A percentile compares a stretch with the other conserved stretches of the same genome.
These are phyloP conservation scores for Penicillium angulare DNA, from an alignment of 495 filamentous ascomycete genomes.

Conservation along the genomic window DNA sequence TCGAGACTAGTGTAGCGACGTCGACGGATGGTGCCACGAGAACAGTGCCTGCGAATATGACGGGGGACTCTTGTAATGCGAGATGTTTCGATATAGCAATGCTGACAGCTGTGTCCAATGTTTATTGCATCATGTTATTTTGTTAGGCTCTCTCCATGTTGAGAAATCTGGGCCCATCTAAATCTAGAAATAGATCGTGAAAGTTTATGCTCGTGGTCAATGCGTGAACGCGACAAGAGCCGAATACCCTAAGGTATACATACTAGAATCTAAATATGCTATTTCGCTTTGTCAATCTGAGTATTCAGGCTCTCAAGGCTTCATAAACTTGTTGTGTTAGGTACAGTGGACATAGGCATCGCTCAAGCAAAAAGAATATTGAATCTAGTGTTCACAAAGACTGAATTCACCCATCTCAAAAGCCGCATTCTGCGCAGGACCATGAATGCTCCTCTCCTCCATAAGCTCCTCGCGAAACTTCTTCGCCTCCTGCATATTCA, in stretches of 20 bases:
- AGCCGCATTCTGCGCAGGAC: constrained; percentile 8
- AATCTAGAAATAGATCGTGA: too few species aligned
- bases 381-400: constrained; percentile 30
- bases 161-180: too few species aligned
- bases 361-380: background rate
- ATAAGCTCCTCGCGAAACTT: constrained; percentile 47
- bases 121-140: too few species aligned
- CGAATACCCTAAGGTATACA: too few species aligned
- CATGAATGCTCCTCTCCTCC: constrained; percentile 35
- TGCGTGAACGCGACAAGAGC: too few species aligned
- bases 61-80: constrained; percentile 30
- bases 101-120: constrained; percentile 73
- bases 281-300: too few species aligned
- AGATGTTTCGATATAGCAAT: constrained; percentile 63
- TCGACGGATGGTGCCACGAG: constrained; percentile 46
- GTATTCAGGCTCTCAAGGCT: too few species aligned
- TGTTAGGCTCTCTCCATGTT: too few species aligned
- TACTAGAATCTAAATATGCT: too few species aligned
- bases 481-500: constrained; percentile 45
- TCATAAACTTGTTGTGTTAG: too few species aligned
- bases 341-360: background rate
- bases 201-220: too few species aligned
- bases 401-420: constrained; percentile 19
- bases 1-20: constrained; percentile 40
- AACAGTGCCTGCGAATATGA: constrained; percentile 33